A percentile compares a stretch with the other conserved stretches of the same genome.
Conservation (phyloP, 768 basidiomycete species). For the Mrakia blollopis region DNA sequence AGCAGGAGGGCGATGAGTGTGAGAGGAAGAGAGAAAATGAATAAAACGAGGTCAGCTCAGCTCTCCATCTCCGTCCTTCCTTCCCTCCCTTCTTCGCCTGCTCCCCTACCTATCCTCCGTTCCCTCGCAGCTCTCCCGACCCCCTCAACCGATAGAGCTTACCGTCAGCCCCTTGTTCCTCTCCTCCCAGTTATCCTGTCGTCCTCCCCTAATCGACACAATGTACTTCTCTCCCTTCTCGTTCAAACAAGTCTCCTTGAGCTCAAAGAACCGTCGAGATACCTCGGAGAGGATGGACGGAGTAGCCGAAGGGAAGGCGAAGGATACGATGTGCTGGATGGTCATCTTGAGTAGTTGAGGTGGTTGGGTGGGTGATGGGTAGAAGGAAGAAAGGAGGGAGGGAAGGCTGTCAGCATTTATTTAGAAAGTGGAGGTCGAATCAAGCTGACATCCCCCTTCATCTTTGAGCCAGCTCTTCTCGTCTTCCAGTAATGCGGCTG, state of each 20-base stretch:
- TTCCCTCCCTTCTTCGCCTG: neutral
- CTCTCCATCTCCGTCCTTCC: neutral
- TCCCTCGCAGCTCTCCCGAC: too few species aligned
- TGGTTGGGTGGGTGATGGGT: neutral
- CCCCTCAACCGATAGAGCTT: neutral
- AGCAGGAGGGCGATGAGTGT: neutral
- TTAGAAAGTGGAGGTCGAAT: too few species aligned
- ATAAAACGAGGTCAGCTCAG: neutral
- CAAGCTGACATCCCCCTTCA: too few species aligned
- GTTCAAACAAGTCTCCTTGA: neutral
- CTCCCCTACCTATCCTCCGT: neutral
- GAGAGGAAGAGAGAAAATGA: too few species aligned
- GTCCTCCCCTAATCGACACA: neutral
- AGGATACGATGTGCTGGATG: conserved; percentile 23
- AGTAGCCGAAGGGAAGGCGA: neutral
- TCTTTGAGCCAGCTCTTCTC: too few species aligned
- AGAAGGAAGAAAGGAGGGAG: neutral
- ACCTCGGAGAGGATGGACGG: neutral
- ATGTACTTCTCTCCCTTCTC: neutral
- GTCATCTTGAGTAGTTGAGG: neutral
- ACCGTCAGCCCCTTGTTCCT: neutral
- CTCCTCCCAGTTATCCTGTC: conserved; percentile 20
- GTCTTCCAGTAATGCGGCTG: too few species aligned
- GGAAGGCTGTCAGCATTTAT: too few species aligned
- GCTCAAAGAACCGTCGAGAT: neutral